Conservation (phyloP, 805 yeast genomes). For the Metschnikowia similis region DNA sequence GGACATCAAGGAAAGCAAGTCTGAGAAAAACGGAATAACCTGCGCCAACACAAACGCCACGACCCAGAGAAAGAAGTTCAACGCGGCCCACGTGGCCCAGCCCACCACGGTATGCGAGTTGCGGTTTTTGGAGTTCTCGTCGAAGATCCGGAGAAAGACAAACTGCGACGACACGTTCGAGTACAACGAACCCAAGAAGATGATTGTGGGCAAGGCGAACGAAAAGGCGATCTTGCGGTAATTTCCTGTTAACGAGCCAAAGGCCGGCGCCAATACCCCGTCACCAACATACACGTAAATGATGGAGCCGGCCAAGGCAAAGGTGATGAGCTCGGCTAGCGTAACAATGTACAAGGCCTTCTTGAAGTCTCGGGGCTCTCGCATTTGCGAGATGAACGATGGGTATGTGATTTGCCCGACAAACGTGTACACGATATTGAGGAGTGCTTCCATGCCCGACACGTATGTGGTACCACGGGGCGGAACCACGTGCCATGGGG, state of each 20-base stretch:
- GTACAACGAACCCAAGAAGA: slow-evolving; percentile 54
- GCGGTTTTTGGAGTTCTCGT: slow-evolving; percentile 39
- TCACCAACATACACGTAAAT: slow-evolving; percentile 56
- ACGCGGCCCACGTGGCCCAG: slow-evolving; percentile 49
- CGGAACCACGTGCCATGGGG: slow-evolving; percentile 33
- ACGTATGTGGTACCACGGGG: slow-evolving; percentile 50
- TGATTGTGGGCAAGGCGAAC: slow-evolving; percentile 57
- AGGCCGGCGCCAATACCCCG: slow-evolving; percentile 57
- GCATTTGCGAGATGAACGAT: slow-evolving; percentile 58
- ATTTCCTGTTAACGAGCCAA: slow-evolving; percentile 45
- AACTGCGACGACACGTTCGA: slow-evolving; percentile 53
- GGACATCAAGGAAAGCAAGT: slow-evolving; percentile 53
- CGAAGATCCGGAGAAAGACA: slow-evolving; percentile 44
- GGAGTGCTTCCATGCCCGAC: slow-evolving; percentile 49
- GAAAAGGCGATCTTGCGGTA: slow-evolving; percentile 54
- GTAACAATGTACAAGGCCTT: slow-evolving; percentile 54
- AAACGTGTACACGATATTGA: slow-evolving; percentile 59
- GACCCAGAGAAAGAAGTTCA: slow-evolving; percentile 45
- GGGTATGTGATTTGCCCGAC: slow-evolving; percentile 65
- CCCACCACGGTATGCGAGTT: slow-evolving; percentile 46
- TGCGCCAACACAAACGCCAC: slow-evolving; percentile 57
- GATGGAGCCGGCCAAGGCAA: slow-evolving; percentile 53
- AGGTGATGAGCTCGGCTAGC: slow-evolving; percentile 44
- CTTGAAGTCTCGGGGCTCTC: slow-evolving; percentile 51
- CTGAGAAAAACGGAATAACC: slow-evolving; percentile 62